These are phyloP conservation scores for Chenopodium album DNA, from an alignment of 148 eudicot species.

Conservation along the genomic window DNA sequence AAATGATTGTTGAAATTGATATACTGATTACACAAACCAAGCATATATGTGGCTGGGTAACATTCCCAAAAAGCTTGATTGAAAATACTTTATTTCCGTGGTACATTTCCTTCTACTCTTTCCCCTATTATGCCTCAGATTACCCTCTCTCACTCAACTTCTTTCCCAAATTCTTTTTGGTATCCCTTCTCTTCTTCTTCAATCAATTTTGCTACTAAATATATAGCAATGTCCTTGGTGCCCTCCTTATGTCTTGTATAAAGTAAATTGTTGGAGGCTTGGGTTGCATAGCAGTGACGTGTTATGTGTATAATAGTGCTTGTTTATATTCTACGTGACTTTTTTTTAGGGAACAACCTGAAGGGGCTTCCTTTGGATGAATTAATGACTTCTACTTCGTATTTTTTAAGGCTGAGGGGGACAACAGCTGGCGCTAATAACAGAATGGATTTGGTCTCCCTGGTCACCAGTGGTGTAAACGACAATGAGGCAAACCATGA, in stretches of 20 bases:
- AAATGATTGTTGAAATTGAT: no score
- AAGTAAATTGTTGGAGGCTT: not conserved
- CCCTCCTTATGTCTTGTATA: not conserved
- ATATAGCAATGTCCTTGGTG: not conserved
- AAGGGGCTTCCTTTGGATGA: not conserved
- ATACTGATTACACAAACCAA: not conserved
- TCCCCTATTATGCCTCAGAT: not conserved
- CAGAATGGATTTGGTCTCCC: conserved; percentile 78
- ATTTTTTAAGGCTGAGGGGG: conserved; percentile 67
- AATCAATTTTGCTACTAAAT: no score
- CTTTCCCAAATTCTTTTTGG: not conserved
- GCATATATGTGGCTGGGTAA: not conserved
- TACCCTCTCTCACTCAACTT: not conserved
- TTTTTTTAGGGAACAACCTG: not conserved
- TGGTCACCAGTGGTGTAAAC: conserved; percentile 81
- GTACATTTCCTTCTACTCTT: not conserved
- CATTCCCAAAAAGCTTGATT: not conserved
- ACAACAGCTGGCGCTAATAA: conserved; percentile 85
- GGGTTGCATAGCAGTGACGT: not conserved
- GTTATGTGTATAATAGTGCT: not conserved
- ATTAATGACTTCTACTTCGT: conserved; percentile 1
- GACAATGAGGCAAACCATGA: conserved; percentile 52
- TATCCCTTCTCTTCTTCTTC: not conserved
- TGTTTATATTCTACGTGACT: not conserved
- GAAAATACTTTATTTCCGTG: no score